Conservation (phyloP, 495 filamentous ascomycete species). For the Neurospora sp. region DNA sequence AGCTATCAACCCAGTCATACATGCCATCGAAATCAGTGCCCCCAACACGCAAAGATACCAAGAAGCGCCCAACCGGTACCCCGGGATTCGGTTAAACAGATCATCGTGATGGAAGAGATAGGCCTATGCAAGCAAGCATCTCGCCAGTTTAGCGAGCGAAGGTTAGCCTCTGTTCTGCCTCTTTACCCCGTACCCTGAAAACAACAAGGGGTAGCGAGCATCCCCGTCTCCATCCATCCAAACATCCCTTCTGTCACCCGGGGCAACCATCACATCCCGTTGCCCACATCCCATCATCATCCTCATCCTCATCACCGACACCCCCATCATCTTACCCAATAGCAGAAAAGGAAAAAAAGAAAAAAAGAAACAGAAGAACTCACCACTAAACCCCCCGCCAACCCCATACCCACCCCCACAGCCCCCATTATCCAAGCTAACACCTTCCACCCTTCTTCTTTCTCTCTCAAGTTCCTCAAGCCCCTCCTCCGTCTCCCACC, state of each 20-base stretch:
- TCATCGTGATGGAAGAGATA: conserved; percentile 80
- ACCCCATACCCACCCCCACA: conserved; percentile 50
- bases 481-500: background rate
- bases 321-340: background rate
- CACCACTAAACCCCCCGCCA: conserved; percentile 70
- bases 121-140: conserved; percentile 40
- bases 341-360: background rate
- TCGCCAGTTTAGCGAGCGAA: background rate
- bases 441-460: conserved; percentile 65
- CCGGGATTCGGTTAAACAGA: conserved; percentile 60
- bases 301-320: background rate
- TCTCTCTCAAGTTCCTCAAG: background rate
- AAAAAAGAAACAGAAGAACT: conserved; percentile 26
- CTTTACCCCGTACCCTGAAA: background rate
- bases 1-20: conserved; percentile 49
- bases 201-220: background rate
- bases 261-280: background rate
- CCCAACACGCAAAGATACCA: conserved; percentile 71
- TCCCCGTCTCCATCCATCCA: background rate
- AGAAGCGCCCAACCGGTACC: conserved; percentile 71
- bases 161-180: background rate
- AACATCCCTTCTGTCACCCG: background rate
- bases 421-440: conserved; percentile 54
- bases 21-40: conserved; percentile 54
- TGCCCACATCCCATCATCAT: background rate